Evolutionary conservation across 2,329 filamentous ascomycete genomes (phyloP).

Genomic region (Colletotrichum costaricense): DNA sequence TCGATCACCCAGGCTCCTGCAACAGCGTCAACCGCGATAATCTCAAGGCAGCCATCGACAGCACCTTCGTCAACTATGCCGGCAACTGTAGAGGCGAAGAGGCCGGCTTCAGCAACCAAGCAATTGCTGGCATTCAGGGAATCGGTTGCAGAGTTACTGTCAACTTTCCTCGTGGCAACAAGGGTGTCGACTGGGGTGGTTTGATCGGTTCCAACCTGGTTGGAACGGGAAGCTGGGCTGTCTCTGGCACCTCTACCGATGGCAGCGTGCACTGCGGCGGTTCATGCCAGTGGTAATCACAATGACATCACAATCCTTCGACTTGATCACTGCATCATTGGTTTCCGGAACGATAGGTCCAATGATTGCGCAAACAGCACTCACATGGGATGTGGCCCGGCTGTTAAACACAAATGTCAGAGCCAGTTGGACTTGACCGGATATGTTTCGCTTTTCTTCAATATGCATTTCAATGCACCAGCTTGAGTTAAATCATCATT

Average conservation of each 20-base stretch:
- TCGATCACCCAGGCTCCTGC: conserved; percentile 14
- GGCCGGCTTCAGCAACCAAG: conserved; percentile 4
- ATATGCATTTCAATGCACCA: neutral
- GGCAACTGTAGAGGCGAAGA: conserved; percentile 20
- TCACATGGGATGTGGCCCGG: no score
- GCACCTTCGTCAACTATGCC: conserved; percentile 6
- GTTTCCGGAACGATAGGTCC: neutral
- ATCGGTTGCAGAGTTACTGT: conserved; percentile 21
- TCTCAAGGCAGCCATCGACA: conserved; percentile 18
- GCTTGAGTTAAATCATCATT: neutral
- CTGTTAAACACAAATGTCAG: no score
- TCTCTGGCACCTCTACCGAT: conserved; percentile 14
- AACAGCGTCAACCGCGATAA: conserved; percentile 12
- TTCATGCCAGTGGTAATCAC: conserved; percentile 13
- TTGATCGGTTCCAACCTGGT: conserved; percentile 8
- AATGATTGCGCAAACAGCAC: neutral
- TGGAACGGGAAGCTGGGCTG: conserved; percentile 14
- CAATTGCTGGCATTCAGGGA: conserved; percentile 1
- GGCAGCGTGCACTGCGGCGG: conserved; percentile 17
- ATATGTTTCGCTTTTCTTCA: neutral
- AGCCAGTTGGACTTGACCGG: neutral
- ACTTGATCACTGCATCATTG: neutral
- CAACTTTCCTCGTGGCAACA: conserved; percentile 15
- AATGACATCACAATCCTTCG: neutral
- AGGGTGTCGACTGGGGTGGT: conserved; percentile 22